Conservation (phyloP, 305 asterid species). For the Fraxinus velutina region DNA sequence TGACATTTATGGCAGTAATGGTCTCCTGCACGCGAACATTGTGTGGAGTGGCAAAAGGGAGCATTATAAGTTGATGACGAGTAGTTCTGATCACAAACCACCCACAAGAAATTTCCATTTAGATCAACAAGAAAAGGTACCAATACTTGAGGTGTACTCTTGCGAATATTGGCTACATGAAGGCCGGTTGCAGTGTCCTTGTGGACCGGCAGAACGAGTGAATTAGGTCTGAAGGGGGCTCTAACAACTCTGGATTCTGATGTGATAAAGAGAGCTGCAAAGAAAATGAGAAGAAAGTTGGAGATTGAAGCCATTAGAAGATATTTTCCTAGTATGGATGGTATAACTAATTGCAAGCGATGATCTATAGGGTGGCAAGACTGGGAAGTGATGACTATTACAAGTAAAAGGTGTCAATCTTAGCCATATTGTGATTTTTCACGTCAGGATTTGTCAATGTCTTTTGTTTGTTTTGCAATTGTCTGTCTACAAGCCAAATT, state of each 20-base stretch:
- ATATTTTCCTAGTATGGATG: neutral
- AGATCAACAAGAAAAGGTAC: conserved; percentile 40
- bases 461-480: neutral
- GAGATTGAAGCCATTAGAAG: conserved; percentile 33
- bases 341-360: neutral
- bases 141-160: conserved; percentile 33
- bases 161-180: conserved; percentile 31
- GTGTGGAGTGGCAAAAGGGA: conserved; percentile 49
- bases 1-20: conserved; percentile 44
- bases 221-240: conserved; percentile 34
- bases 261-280: neutral
- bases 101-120: conserved; percentile 40
- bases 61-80: conserved; percentile 40
- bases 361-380: neutral
- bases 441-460: neutral
- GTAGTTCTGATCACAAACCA: conserved; percentile 38
- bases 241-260: conserved; percentile 11
- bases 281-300: conserved; percentile 19
- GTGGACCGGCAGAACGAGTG: conserved; percentile 30
- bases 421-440: conserved; percentile 16
- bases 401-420: conserved; percentile 1
- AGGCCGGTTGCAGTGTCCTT: conserved; percentile 41
- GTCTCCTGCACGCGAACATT: conserved; percentile 33
- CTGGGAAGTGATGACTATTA: neutral
- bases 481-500: conserved; percentile 9